phyloP scores from a whole-genome alignment of 2,329 filamentous ascomycete genomes.

The Colletotrichum tropicale region DNA sequence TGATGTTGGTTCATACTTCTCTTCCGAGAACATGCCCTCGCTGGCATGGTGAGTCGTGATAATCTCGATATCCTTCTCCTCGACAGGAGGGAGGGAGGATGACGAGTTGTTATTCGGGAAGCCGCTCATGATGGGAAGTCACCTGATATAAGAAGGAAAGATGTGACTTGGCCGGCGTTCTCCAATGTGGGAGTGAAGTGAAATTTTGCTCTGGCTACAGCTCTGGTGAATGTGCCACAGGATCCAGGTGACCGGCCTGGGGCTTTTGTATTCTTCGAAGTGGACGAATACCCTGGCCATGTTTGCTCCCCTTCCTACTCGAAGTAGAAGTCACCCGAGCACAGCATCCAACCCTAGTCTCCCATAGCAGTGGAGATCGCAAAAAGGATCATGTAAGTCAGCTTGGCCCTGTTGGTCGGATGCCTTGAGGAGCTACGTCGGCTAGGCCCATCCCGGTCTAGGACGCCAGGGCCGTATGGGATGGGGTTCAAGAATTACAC shows the following conservation, averaged over 20 bases:
- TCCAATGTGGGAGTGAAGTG: not conserved
- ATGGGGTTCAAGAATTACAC: not conserved
- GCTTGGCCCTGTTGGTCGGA: not conserved
- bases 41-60: not conserved
- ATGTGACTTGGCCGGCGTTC: not conserved
- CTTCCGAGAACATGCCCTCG: not conserved
- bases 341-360: not conserved
- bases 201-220: not conserved
- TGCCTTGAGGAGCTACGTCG: not conserved
- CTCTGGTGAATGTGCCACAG: not conserved
- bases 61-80: slow-evolving; percentile 5
- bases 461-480: not conserved
- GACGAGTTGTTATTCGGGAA: not conserved
- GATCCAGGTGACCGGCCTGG: not conserved
- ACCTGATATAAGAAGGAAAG: not conserved
- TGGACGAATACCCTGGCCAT: not conserved
- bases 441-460: not conserved
- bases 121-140: not conserved
- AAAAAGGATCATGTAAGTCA: not conserved
- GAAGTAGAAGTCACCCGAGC: not conserved
- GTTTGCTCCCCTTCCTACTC: not conserved
- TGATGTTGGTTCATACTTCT: not conserved
- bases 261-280: slow-evolving; percentile 2
- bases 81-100: not conserved
- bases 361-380: not conserved